Evolutionary conservation across 768 basidiomycete species (phyloP).

Genomic region (Lentinula edodes): DNA sequence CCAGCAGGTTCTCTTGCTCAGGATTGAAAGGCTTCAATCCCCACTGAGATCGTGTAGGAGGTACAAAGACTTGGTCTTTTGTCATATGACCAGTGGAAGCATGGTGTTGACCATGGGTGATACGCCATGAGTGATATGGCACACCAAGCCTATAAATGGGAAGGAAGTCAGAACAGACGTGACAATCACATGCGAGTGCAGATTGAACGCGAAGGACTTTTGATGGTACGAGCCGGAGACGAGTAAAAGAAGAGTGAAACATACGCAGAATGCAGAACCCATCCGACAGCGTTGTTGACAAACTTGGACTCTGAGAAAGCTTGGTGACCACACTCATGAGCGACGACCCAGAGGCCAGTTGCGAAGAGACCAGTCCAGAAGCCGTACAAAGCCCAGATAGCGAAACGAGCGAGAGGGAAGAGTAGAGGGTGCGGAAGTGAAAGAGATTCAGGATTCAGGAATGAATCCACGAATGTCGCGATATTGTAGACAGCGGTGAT

Average conservation of each 20-base stretch:
- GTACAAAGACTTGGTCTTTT: constrained; percentile 95
- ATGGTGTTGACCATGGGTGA: constrained; percentile 93
- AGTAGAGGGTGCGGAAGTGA: constrained; percentile 55
- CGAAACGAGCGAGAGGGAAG: constrained; percentile 55
- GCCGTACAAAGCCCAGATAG: constrained; percentile 76
- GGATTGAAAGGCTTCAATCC: constrained; percentile 64
- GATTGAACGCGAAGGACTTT: constrained; percentile 9
- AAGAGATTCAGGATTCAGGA: constrained; percentile 51
- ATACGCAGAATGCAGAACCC: constrained; percentile 86
- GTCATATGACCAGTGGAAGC: constrained; percentile 91
- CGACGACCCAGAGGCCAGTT: constrained; percentile 93
- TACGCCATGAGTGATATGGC: constrained; percentile 95
- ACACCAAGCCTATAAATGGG: constrained; percentile 69
- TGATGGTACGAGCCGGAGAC: constrained; percentile 13
- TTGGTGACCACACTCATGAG: constrained; percentile 95
- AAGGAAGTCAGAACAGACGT: not conserved
- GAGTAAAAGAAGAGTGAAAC: constrained; percentile 21
- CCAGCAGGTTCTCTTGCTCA: constrained; percentile 57
- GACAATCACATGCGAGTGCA: constrained; percentile 5
- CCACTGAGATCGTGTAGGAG: constrained; percentile 73
- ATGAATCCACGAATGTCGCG: constrained; percentile 56
- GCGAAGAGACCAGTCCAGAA: constrained; percentile 81
- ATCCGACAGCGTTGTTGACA: constrained; percentile 90
- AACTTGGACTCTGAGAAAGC: constrained; percentile 90
- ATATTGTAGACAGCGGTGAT: constrained; percentile 65